These are phyloP conservation scores for Leptosphaerulina australis DNA, from an alignment of 2,329 filamentous ascomycete genomes.

Conservation along the genomic window DNA sequence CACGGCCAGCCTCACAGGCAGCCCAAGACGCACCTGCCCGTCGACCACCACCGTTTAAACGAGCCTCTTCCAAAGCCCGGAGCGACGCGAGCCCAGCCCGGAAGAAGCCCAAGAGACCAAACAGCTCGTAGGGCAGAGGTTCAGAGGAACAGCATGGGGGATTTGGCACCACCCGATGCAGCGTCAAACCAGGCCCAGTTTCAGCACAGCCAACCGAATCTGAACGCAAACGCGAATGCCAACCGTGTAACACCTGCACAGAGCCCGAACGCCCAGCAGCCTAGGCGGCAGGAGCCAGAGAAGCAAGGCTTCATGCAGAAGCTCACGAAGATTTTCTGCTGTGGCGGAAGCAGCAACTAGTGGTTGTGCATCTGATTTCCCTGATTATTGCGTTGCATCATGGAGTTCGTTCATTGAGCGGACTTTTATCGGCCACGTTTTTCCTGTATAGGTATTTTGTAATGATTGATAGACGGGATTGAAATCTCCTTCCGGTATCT, in stretches of 20 bases:
- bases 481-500: constrained; percentile 43
- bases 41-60: constrained; percentile 54
- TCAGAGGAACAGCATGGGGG: constrained; percentile 76
- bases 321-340: constrained; percentile 91
- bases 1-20: constrained; percentile 73
- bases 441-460: constrained; percentile 51
- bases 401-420: constrained; percentile 46
- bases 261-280: constrained; percentile 57
- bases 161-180: constrained; percentile 82
- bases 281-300: constrained; percentile 69
- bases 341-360: constrained; percentile 56
- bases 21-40: constrained; percentile 56
- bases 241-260: constrained; percentile 61
- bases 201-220: constrained; percentile 91
- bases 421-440: constrained; percentile 38
- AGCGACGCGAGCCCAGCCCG: constrained; percentile 60
- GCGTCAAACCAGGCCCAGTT: constrained; percentile 90
- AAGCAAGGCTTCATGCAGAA: constrained; percentile 80
- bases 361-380: constrained; percentile 24
- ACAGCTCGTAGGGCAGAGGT: constrained; percentile 34
- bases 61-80: constrained; percentile 64
- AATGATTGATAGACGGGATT: constrained; percentile 50
- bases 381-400: constrained; percentile 41
- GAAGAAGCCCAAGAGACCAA: constrained; percentile 46
- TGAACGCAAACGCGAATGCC: constrained; percentile 58